These are phyloP conservation scores for Cyberlindnera samutprakarnensis DNA, from an alignment of 805 yeast species.

Conservation along the genomic window DNA sequence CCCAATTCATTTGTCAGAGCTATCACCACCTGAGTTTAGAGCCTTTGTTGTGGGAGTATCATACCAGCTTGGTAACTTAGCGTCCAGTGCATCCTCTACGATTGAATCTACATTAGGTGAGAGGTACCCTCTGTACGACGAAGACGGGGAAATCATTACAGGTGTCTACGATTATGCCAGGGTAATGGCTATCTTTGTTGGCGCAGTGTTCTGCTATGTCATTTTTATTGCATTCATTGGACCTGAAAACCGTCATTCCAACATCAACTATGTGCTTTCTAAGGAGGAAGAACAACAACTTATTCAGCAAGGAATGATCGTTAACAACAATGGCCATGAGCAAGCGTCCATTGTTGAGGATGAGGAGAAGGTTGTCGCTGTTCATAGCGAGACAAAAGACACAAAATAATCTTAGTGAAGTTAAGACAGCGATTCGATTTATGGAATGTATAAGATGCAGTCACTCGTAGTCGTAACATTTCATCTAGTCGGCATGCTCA, in stretches of 20 bases:
- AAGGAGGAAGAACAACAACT: slow-evolving; percentile 19
- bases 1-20: slow-evolving; percentile 54
- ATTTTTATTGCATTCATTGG: slow-evolving; percentile 46
- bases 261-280: slow-evolving; percentile 18
- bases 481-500: neutral
- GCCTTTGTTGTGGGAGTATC: slow-evolving; percentile 57
- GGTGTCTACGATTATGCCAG: slow-evolving; percentile 43
- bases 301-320: slow-evolving; percentile 19
- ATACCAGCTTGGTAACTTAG: slow-evolving; percentile 63
- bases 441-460: too few relatives aligned
- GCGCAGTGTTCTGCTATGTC: slow-evolving; percentile 50
- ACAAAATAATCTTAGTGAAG: too few relatives aligned
- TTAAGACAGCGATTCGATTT: too few relatives aligned
- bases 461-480: neutral
- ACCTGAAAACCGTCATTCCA: slow-evolving; percentile 44
- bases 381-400: slow-evolving; percentile 2
- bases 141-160: slow-evolving; percentile 13
- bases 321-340: slow-evolving; percentile 14
- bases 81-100: slow-evolving; percentile 61
- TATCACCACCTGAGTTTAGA: slow-evolving; percentile 56
- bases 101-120: slow-evolving; percentile 59
- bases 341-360: slow-evolving; percentile 5
- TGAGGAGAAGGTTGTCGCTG: slow-evolving; percentile 8
- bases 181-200: slow-evolving; percentile 62
- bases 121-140: slow-evolving; percentile 35